phyloP scores from a whole-genome alignment of 768 basidiomycete genomes.

The Rickenella mellea region DNA sequence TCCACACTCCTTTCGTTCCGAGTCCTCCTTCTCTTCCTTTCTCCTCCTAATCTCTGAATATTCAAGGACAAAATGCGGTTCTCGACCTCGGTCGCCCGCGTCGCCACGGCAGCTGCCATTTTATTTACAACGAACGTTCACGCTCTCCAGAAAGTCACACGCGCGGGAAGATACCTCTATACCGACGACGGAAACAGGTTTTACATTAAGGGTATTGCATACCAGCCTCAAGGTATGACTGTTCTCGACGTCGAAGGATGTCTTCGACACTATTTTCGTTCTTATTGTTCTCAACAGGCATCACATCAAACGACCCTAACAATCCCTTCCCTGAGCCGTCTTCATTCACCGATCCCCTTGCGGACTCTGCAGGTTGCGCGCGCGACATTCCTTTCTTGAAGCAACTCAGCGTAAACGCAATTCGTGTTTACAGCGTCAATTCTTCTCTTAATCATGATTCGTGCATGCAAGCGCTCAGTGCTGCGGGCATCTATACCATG shows the following conservation, averaged over 20 bases:
- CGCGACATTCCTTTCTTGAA: conserved; percentile 76
- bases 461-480: conserved; percentile 73
- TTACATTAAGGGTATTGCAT: conserved; percentile 83
- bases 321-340: conserved; percentile 65
- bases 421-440: conserved; percentile 84
- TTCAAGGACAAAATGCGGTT: too few relatives aligned
- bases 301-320: conserved; percentile 31
- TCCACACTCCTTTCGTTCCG: too few relatives aligned
- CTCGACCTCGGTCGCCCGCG: too few relatives aligned
- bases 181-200: conserved; percentile 65
- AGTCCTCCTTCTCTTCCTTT: too few relatives aligned
- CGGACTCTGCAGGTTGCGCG: conserved; percentile 53
- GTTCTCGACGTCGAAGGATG: not conserved
- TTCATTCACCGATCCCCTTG: conserved; percentile 73
- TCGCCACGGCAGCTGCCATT: too few relatives aligned
- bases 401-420: conserved; percentile 67
- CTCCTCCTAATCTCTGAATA: too few relatives aligned
- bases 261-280: too few relatives aligned
- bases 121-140: too few relatives aligned
- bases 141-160: conserved; percentile 62
- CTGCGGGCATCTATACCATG: conserved; percentile 85
- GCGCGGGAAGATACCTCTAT: conserved; percentile 76
- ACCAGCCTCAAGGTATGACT: conserved; percentile 69
- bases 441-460: conserved; percentile 74
- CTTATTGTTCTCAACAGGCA: too few relatives aligned